Percentiles rank a stretch among this genome's conserved stretches.
phyloP scores from a whole-genome alignment of 2,329 filamentous ascomycete genomes.

The Shiraia sp. region DNA sequence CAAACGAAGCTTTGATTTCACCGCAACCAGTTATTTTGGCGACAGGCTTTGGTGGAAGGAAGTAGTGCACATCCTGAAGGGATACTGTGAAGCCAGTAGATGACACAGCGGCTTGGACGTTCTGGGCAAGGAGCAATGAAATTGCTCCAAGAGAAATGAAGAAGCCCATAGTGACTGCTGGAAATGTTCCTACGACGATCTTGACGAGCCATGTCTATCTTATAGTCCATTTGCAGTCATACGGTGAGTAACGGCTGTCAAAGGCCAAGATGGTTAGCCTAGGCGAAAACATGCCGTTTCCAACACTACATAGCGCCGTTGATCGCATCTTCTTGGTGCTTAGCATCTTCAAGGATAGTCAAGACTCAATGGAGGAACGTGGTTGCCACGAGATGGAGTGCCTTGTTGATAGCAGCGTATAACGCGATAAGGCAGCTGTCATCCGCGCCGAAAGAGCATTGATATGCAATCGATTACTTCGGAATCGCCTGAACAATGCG shows the following conservation, averaged over 20 bases:
- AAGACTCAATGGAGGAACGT: no score
- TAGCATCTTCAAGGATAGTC: no score
- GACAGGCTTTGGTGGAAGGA: constrained; percentile 44
- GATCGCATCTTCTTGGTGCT: no score
- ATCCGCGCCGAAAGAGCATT: no score
- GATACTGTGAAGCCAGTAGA: constrained; percentile 48
- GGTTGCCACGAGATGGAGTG: no score
- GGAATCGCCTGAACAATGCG: no score
- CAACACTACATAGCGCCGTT: no score
- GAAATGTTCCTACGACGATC: not conserved
- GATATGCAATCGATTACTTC: no score
- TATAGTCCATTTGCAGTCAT: not conserved
- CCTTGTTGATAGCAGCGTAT: no score
- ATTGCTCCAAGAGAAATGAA: constrained; percentile 4
- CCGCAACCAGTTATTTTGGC: constrained; percentile 32
- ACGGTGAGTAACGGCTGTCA: not conserved
- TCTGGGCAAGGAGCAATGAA: constrained; percentile 6
- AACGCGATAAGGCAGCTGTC: no score
- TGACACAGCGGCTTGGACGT: constrained; percentile 23
- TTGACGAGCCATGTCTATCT: constrained; percentile 1
- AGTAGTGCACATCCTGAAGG: constrained; percentile 46
- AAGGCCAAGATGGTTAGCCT: not conserved
- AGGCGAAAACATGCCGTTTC: not conserved
- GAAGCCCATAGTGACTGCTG: constrained; percentile 14
- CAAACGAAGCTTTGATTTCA: constrained; percentile 21